phyloP scores from a whole-genome alignment of 2,329 filamentous ascomycete species.

The Neopestalotiopsis rosae region DNA sequence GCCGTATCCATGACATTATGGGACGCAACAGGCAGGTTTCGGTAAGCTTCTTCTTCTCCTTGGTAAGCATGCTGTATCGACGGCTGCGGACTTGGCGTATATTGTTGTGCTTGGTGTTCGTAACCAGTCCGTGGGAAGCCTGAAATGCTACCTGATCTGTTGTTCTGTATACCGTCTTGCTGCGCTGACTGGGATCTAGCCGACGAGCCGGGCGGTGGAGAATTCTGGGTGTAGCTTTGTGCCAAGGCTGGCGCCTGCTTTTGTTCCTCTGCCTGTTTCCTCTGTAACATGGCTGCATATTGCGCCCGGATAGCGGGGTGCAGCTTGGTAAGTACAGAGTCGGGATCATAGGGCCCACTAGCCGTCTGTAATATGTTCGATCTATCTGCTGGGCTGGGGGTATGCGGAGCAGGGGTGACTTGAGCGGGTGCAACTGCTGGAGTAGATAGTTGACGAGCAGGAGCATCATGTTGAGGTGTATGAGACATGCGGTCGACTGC shows the following conservation, averaged over 20 bases:
- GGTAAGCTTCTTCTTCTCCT: not conserved
- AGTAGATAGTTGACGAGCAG: slow-evolving; percentile 5
- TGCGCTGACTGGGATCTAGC: not conserved
- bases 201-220: not conserved
- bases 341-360: slow-evolving; percentile 18
- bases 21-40: not conserved
- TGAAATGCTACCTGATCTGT: not conserved
- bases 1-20: not conserved
- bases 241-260: slow-evolving; percentile 12
- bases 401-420: not conserved
- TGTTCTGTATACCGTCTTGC: not conserved
- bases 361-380: slow-evolving; percentile 15
- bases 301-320: slow-evolving; percentile 38
- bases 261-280: slow-evolving; percentile 24
- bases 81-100: not conserved
- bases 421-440: not conserved
- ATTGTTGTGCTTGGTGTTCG: not conserved
- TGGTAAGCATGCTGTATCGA: not conserved
- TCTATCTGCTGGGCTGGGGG: slow-evolving; percentile 2
- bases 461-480: not conserved
- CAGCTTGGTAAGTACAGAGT: slow-evolving; percentile 24
- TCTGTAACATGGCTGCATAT: slow-evolving; percentile 36
- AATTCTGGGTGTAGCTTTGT: slow-evolving; percentile 5
- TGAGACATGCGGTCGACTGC: slow-evolving; percentile 6
- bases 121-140: not conserved